phyloP scores from a whole-genome alignment of 345 rosid species.

The Aquilaria sinensis region DNA sequence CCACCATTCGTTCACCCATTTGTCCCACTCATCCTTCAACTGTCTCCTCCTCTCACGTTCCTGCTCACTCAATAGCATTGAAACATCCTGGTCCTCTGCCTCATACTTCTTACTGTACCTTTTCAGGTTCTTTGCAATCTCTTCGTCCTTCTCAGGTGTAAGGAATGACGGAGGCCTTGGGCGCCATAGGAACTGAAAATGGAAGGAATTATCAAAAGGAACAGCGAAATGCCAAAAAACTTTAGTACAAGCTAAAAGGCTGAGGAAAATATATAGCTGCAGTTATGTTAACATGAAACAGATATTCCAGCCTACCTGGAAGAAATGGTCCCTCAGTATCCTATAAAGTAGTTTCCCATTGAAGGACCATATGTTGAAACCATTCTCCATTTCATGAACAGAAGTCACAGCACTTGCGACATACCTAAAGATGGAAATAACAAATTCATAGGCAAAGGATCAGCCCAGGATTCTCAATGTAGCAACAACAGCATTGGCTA shows the following conservation, averaged over 20 bases:
- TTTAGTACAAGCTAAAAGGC: neutral
- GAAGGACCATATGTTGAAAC: slow-evolving; percentile 93
- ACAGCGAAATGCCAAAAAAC: neutral
- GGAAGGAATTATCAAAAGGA: neutral
- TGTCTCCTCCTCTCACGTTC: slow-evolving; percentile 76
- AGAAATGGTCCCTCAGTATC: slow-evolving; percentile 84
- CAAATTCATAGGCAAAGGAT: slow-evolving; percentile 1
- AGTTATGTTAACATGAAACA: neutral
- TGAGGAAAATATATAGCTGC: neutral
- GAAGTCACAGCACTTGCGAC: slow-evolving; percentile 90
- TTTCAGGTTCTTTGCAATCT: slow-evolving; percentile 85
- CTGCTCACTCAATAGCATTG: slow-evolving; percentile 73
- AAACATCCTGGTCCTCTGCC: slow-evolving; percentile 90
- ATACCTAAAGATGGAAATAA: slow-evolving; percentile 33
- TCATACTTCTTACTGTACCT: slow-evolving; percentile 91
- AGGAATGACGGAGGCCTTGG: slow-evolving; percentile 87
- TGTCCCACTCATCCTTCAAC: slow-evolving; percentile 92
- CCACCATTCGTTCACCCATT: slow-evolving; percentile 73
- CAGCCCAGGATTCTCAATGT: too few relatives aligned
- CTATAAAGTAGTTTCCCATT: slow-evolving; percentile 79
- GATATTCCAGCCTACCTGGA: slow-evolving; percentile 45
- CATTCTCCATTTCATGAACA: slow-evolving; percentile 97
- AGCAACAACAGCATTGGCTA: neutral
- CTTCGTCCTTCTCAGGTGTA: slow-evolving; percentile 82
- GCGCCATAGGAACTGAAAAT: slow-evolving; percentile 66